Evolutionary conservation across 495 filamentous ascomycete genomes (phyloP).

Genomic region (Penicillium ochrochloron): DNA sequence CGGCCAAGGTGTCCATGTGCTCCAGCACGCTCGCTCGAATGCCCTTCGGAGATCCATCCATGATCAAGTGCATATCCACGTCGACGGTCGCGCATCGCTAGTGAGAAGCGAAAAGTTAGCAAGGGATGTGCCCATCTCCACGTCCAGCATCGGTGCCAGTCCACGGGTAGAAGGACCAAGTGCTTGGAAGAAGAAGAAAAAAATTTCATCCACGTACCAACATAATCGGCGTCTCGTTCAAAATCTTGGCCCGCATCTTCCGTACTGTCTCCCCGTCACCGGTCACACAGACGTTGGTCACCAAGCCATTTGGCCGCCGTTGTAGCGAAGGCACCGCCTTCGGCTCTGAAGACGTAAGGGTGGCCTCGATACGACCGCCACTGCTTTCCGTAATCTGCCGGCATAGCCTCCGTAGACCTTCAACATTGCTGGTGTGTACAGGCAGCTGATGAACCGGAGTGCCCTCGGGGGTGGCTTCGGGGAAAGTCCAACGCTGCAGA

Average conservation of each 20-base stretch:
- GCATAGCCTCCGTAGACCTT: slow-evolving; percentile 75
- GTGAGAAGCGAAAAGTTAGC: slow-evolving; percentile 29
- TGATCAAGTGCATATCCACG: slow-evolving; percentile 85
- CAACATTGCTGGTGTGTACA: slow-evolving; percentile 83
- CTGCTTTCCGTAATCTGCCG: slow-evolving; percentile 73
- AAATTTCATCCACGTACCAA: slow-evolving; percentile 65
- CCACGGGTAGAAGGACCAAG: neutral
- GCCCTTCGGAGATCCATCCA: slow-evolving; percentile 67
- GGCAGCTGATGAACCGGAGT: slow-evolving; percentile 83
- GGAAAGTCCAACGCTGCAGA: slow-evolving; percentile 87
- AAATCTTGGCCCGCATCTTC: slow-evolving; percentile 79
- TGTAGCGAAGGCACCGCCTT: slow-evolving; percentile 71
- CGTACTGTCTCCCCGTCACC: slow-evolving; percentile 82
- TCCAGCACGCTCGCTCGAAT: slow-evolving; percentile 74
- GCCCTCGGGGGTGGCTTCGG: slow-evolving; percentile 81
- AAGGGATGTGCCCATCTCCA: slow-evolving; percentile 20
- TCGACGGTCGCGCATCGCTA: slow-evolving; percentile 92
- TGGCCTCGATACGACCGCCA: slow-evolving; percentile 74
- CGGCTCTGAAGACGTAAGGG: slow-evolving; percentile 80
- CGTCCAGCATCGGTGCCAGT: slow-evolving; percentile 12
- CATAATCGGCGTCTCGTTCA: slow-evolving; percentile 85
- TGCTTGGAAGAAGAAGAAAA: slow-evolving; percentile 20
- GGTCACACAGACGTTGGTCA: slow-evolving; percentile 88
- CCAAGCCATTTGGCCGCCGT: slow-evolving; percentile 70
- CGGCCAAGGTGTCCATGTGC: slow-evolving; percentile 80